Percentiles rank a stretch among this genome's conserved stretches.
These are phyloP conservation scores for Flaveria floridana DNA, from an alignment of 140 eudicot genomes.

Conservation along the genomic window DNA sequence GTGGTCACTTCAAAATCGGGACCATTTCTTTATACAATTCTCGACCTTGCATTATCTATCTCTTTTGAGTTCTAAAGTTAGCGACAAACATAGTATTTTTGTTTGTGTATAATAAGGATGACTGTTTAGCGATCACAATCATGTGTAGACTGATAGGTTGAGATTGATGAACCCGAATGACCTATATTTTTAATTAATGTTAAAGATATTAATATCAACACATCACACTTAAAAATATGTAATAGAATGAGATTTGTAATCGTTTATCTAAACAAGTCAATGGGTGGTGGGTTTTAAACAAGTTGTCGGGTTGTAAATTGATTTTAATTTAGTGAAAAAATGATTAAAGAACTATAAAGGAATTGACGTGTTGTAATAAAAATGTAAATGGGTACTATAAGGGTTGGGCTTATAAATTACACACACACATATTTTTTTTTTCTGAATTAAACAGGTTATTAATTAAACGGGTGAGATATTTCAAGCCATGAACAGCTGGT, in stretches of 20 bases:
- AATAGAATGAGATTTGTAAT: too few species aligned
- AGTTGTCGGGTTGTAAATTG: background rate
- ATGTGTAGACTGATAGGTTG: background rate
- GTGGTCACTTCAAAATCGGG: constrained; percentile 15
- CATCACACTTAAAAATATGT: too few species aligned
- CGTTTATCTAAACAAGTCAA: too few species aligned
- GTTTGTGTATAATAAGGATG: background rate
- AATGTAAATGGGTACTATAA: background rate
- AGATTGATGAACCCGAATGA: too few species aligned
- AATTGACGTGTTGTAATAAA: background rate
- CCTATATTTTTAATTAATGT: too few species aligned
- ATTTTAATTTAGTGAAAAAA: background rate
- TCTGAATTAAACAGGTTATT: background rate
- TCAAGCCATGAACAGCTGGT: background rate
- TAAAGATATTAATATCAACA: too few species aligned
- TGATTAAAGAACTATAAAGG: background rate
- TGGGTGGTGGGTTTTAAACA: background rate
- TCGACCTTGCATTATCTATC: constrained; percentile 23
- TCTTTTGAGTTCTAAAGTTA: background rate
- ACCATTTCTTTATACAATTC: constrained; percentile 21
- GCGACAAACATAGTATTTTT: background rate
- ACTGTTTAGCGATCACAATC: background rate
- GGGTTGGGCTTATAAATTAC: background rate
- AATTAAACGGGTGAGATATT: background rate
- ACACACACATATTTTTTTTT: too few species aligned